Evolutionary conservation across 2,329 filamentous ascomycete genomes (phyloP), one percentile per base, ranked within the genome.

Genomic region (Pezicula carpinea): DNA sequence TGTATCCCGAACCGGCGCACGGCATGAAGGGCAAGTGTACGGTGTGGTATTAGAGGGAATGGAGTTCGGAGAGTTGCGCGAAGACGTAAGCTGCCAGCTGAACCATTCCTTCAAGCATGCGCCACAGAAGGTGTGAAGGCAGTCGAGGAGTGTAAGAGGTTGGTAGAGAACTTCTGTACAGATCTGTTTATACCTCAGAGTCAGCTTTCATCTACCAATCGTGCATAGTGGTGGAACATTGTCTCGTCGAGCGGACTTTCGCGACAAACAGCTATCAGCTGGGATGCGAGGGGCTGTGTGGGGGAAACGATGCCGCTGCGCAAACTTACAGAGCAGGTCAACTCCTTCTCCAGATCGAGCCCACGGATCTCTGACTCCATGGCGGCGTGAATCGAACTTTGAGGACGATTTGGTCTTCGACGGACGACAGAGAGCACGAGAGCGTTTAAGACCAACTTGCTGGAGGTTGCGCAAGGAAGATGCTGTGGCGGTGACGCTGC

Each of bases 31-130:
- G 70, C 93, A 99, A 39, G 90, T 96, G 66, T 89, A 95, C 62
- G 77, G 63, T 10, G 52, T 56, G 6, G 53, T 42, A 21, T 53
- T 53, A 7, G 53, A 31, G n/a, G 56, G 49, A 13, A 58, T 44
- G 14, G 59, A 49, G 23, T 51, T 55, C 38, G 54, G 52, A 19
- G 55, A 49, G 43, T 56, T 59, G 42, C 55, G 58, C 39, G 51
- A 47, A 8, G 56, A 53, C 18, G 50, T 53, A 14, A 58, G 53
- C 66, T 96, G 89, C 67, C 83, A 93, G 53, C 75, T 73, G 65
- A 97, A 99, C 93, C 93, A 99, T 72, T 95, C 89, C 67, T 95
- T 96, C 49, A 97, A 68, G 64, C 93, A 99, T 33, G 88, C 87
- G 54, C 91, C 93, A 72, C 93, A 99, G 68, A 95, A 99, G 39